A percentile compares a stretch with the other conserved stretches of the same genome.
Conservation (phyloP, 106 monocot genomes). For the Dendrobium huoshanense region DNA sequence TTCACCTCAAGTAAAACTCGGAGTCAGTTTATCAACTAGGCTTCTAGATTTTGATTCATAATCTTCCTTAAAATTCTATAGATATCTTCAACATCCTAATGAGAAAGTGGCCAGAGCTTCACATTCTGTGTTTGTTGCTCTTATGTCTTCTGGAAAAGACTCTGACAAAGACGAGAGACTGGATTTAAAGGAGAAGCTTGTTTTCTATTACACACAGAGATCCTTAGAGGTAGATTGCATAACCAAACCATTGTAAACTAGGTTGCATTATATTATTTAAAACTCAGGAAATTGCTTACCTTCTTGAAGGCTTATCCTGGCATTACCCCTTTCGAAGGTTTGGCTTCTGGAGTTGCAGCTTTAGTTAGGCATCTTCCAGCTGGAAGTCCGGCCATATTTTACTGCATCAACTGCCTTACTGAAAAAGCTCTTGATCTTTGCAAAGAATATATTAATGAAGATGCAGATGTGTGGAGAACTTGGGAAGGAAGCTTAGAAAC, state of each 20-base stretch:
- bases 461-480: slow-evolving; percentile 55
- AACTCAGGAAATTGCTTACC: neutral
- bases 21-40: neutral
- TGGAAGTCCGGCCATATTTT: slow-evolving; percentile 85
- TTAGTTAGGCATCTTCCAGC: slow-evolving; percentile 84
- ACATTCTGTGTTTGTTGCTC: slow-evolving; percentile 86
- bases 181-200: slow-evolving; percentile 71
- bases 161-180: slow-evolving; percentile 37
- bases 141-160: slow-evolving; percentile 69
- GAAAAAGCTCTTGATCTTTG: slow-evolving; percentile 51
- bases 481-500: slow-evolving; percentile 73
- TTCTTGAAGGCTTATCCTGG: slow-evolving; percentile 62
- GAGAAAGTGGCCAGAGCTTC: slow-evolving; percentile 86
- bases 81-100: slow-evolving; percentile 82
- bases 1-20: neutral
- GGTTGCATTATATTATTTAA: neutral
- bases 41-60: too few species aligned
- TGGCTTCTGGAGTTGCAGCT: slow-evolving; percentile 86
- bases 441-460: slow-evolving; percentile 23
- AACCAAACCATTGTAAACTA: slow-evolving; percentile 6
- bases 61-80: slow-evolving; percentile 28
- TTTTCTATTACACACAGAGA: slow-evolving; percentile 83
- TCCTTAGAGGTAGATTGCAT: slow-evolving; percentile 56
- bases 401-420: slow-evolving; percentile 62
- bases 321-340: slow-evolving; percentile 78